Base-by-base conservation (phyloP, 169 alveolate genomes). In the Cryptosporidium parvum region DNA sequence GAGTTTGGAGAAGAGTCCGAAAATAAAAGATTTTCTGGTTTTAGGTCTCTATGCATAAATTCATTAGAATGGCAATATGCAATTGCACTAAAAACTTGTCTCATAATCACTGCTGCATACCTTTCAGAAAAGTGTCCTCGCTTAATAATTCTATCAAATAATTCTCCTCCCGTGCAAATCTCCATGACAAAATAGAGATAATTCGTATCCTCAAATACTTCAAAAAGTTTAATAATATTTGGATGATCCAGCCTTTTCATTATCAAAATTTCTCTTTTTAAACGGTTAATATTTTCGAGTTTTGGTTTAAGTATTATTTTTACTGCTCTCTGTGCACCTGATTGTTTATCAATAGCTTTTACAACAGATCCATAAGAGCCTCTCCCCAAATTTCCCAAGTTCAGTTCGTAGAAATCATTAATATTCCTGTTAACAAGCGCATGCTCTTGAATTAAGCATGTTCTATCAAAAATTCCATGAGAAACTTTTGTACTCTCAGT, bases 41-140 rank as follows among this genome's bases (percentile, higher is more conserved):
- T 96, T 84, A 96, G 72, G 92, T 96, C 97, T 73, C 97, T 93
- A 84, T 96, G 98, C 75, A 95, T 91, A 26, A 96, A 95, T 45
- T 94, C 95, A 75, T 95, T 94, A 26, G 93, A 92, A 85, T 96
- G 98, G 92, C 97, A 94, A 92, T 97, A 98, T 70, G 95, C 95
- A 48, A 97, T 94, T 42, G 99, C 99, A 29, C 97, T 93, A 87
- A 97, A 94, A 48, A 98, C 85, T 85, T 97, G 99, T 67, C 94
- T 91, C 98, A 97, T 96, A 45, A 98, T 94, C 84, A 91, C 91
- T 2, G 98, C 98, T 42, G 97, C 97, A 91, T 96, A 95, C 71
- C 93, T 93, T 91, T 97, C 99, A 1, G 96, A 71, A 93, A 91
- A 91, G 42, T 80, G 89, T 21, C 89, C 89, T 45, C 89, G 39